phyloP scores from a whole-genome alignment of 2,329 filamentous ascomycete genomes.

The Calonectria pauciramosa region DNA sequence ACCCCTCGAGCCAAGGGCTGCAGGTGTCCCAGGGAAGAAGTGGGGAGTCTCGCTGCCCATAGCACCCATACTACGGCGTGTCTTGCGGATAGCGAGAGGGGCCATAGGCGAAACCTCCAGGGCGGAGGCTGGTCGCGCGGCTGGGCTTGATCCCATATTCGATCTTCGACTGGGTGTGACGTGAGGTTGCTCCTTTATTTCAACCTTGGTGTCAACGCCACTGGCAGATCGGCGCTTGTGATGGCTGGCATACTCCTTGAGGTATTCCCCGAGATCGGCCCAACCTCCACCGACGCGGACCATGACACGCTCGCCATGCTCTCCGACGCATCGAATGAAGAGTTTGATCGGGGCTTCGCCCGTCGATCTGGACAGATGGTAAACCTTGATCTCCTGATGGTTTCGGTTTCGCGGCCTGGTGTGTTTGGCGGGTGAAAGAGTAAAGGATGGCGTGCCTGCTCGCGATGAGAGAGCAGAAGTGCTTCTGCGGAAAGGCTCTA shows the following conservation, averaged over 20 bases:
- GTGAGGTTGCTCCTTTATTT: constrained; percentile 66
- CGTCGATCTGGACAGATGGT: constrained; percentile 88
- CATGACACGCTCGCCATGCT: constrained; percentile 94
- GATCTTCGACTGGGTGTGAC: constrained; percentile 44
- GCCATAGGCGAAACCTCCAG: constrained; percentile 57
- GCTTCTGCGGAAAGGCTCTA: constrained; percentile 61
- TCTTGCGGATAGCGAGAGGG: constrained; percentile 68
- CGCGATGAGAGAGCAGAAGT: constrained; percentile 67
- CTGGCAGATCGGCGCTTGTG: constrained; percentile 79
- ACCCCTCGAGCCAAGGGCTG: constrained; percentile 47
- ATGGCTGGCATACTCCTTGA: constrained; percentile 93
- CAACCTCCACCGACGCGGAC: constrained; percentile 98
- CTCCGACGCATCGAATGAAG: constrained; percentile 92
- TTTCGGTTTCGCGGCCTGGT: constrained; percentile 63
- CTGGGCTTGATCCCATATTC: constrained; percentile 56
- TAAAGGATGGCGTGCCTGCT: constrained; percentile 76
- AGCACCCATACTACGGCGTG: constrained; percentile 61
- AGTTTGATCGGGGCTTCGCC: constrained; percentile 93
- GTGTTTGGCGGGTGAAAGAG: constrained; percentile 74
- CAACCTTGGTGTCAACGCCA: constrained; percentile 65
- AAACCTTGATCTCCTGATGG: constrained; percentile 87
- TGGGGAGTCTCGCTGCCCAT: constrained; percentile 48
- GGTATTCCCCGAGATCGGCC: constrained; percentile 95
- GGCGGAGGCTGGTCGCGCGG: constrained; percentile 57
- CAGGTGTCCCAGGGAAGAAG: constrained; percentile 59